phyloP scores from a whole-genome alignment of 1,139 yeast species.

The Saccharomyces hybrid region DNA sequence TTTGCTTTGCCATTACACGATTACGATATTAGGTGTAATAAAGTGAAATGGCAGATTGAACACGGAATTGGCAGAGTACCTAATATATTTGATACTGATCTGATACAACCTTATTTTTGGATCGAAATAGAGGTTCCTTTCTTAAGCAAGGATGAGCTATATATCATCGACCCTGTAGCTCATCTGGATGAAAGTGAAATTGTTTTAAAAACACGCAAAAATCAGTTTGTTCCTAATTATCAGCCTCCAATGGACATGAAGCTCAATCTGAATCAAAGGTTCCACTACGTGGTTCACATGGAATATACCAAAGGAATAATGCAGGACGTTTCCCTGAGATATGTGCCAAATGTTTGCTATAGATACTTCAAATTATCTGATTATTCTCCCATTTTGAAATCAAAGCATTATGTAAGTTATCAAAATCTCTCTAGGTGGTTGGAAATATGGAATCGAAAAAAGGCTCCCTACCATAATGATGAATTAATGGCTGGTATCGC shows the following conservation, averaged over 20 bases:
- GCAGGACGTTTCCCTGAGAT: conserved; percentile 21
- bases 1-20: conserved; percentile 22
- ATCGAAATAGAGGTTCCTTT: conserved; percentile 12
- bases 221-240: conserved; percentile 12
- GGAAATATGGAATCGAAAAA: conserved; percentile 2
- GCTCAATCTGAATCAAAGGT: conserved; percentile 11
- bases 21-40: conserved; percentile 8
- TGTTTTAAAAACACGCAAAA: conserved; percentile 9
- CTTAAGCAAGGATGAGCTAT: conserved; percentile 8
- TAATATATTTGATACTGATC: conserved; percentile 22
- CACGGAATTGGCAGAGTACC: conserved; percentile 13
- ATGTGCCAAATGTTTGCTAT: conserved; percentile 15
- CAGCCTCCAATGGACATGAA: conserved; percentile 8
- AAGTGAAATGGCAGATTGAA: conserved; percentile 5
- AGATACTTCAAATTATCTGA: conserved; percentile 13
- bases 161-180: conserved; percentile 23
- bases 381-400: conserved; percentile 5
- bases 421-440: conserved; percentile 5
- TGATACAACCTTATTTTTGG: conserved; percentile 24
- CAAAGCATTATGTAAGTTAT: conserved; percentile 11
- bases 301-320: conserved; percentile 9
- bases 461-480: neutral
- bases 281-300: conserved; percentile 15
- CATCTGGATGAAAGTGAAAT: conserved; percentile 14
- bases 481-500: conserved; percentile 11